phyloP scores from a whole-genome alignment of 176 grass and related monocot genomes.

The Bonia amplexicaulis region DNA sequence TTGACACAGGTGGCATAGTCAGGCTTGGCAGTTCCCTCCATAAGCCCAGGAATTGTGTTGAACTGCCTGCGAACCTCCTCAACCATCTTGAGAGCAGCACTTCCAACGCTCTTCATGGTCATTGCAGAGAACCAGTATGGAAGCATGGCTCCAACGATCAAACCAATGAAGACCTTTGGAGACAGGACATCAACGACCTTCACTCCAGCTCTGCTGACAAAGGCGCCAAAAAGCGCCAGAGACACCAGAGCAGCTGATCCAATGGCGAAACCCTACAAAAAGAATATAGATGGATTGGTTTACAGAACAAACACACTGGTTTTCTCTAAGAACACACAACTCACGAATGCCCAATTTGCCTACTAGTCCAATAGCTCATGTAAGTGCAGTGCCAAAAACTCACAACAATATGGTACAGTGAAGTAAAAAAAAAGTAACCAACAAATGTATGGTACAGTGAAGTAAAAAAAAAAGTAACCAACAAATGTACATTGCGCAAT shows the following conservation, averaged over 20 bases:
- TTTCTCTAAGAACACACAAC: background rate
- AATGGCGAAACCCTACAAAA: slow-evolving; percentile 78
- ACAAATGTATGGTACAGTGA: background rate
- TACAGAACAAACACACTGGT: background rate
- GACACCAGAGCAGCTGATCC: slow-evolving; percentile 86
- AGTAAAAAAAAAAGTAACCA: background rate
- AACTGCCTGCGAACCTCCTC: slow-evolving; percentile 94
- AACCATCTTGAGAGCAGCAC: slow-evolving; percentile 82
- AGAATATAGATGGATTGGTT: background rate
- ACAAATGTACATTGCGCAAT: background rate
- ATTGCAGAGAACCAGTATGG: slow-evolving; percentile 96
- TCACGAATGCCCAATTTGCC: background rate
- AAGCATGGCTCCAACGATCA: slow-evolving; percentile 91
- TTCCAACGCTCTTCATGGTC: slow-evolving; percentile 95
- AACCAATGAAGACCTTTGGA: slow-evolving; percentile 84
- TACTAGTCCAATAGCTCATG: background rate
- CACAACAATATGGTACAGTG: background rate
- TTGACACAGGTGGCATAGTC: slow-evolving; percentile 92
- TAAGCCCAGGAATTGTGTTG: slow-evolving; percentile 74
- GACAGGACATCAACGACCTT: slow-evolving; percentile 72
- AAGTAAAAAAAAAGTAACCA: background rate
- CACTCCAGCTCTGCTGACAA: slow-evolving; percentile 77
- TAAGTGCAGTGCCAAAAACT: background rate
- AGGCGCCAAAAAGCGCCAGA: slow-evolving; percentile 78
- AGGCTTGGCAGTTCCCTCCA: slow-evolving; percentile 74